These are phyloP conservation scores for Corylus americana DNA, from an alignment of 306 rosid genomes.

Conservation along the genomic window DNA sequence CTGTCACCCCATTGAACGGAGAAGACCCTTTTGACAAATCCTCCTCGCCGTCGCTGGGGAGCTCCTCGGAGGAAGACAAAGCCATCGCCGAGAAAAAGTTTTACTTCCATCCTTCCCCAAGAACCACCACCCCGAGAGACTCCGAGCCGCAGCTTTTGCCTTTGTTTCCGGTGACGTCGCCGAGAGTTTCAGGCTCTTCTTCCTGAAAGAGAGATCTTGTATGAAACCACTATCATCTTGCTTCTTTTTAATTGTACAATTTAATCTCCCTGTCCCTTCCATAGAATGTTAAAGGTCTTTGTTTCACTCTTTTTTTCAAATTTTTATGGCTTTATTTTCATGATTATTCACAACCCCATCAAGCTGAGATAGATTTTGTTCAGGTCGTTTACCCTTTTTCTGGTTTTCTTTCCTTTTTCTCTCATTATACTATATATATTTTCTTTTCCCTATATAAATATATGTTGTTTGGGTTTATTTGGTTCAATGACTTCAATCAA, in stretches of 20 bases:
- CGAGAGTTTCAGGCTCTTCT: constrained; percentile 71
- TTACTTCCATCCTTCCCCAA: constrained; percentile 79
- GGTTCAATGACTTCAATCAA: too few relatives aligned
- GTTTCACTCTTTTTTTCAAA: constrained; percentile 7
- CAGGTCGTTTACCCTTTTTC: not conserved
- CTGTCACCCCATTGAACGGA: constrained; percentile 79
- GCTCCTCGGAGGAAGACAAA: constrained; percentile 81
- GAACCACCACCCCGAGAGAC: constrained; percentile 65
- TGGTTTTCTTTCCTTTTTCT: not conserved
- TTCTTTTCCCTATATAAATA: too few relatives aligned
- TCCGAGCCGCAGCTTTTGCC: constrained; percentile 76
- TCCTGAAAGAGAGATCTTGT: constrained; percentile 39
- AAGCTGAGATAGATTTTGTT: constrained; percentile 1
- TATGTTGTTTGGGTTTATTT: too few relatives aligned
- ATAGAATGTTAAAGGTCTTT: constrained; percentile 38
- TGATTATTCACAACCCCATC: not conserved
- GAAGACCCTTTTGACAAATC: constrained; percentile 75
- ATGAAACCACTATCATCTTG: constrained; percentile 40
- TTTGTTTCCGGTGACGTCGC: constrained; percentile 78
- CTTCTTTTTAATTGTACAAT: constrained; percentile 51
- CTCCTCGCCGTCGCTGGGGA: constrained; percentile 75
- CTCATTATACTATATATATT: not conserved
- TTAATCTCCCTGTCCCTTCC: constrained; percentile 29
- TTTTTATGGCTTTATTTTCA: not conserved
- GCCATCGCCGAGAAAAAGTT: constrained; percentile 94